A percentile compares a stretch with the other conserved stretches of the same genome.
Evolutionary conservation across 1,284 basidiomycete genomes (phyloP).

Genomic region (Apiotrichum sp.): DNA sequence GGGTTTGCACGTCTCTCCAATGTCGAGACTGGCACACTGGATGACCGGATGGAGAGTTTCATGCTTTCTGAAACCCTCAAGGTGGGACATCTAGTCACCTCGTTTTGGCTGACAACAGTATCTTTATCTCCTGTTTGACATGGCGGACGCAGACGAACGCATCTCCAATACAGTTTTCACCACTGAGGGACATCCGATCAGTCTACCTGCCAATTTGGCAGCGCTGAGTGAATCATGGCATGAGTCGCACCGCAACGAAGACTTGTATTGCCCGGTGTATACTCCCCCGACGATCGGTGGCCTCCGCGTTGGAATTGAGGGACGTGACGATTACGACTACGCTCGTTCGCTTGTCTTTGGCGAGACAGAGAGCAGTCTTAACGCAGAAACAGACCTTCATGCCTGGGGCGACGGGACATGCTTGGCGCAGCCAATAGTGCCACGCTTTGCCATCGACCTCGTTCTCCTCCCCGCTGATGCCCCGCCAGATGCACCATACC

Average conservation of each 20-base stretch:
- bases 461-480: conserved; percentile 56
- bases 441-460: conserved; percentile 65
- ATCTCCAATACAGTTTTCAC: conserved; percentile 64
- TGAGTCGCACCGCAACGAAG: conserved; percentile 55
- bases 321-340: conserved; percentile 69
- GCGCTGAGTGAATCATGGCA: conserved; percentile 52
- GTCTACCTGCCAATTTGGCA: conserved; percentile 55
- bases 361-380: not conserved
- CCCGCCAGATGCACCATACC: conserved; percentile 47
- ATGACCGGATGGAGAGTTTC: conserved; percentile 92
- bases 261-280: conserved; percentile 67
- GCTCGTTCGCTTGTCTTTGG: conserved; percentile 60
- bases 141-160: conserved; percentile 56
- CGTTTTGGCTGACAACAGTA: conserved; percentile 54
- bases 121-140: conserved; percentile 84
- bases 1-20: conserved; percentile 76
- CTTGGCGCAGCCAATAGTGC: conserved; percentile 54
- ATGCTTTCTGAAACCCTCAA: conserved; percentile 83
- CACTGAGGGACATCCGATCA: conserved; percentile 87
- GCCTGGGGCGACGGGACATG: conserved; percentile 71
- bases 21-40: conserved; percentile 63
- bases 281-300: conserved; percentile 50
- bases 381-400: conserved; percentile 24
- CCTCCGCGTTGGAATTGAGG: conserved; percentile 63
- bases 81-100: conserved; percentile 11